Evolutionary conservation across 2,329 filamentous ascomycete genomes (phyloP).

Genomic region (Arthrobotrys sphaeroides): DNA sequence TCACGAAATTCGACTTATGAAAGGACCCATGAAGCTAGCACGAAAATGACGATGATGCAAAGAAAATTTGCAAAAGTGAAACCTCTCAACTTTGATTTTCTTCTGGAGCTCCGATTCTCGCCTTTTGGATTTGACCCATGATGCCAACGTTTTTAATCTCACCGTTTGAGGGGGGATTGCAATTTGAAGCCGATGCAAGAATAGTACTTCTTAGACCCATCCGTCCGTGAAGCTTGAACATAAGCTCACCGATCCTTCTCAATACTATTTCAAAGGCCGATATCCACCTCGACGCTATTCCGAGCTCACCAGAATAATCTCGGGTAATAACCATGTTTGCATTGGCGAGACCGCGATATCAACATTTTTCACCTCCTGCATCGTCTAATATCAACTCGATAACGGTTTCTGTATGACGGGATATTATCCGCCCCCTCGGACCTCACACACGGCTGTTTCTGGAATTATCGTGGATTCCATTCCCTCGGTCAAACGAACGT

Average conservation of each 20-base stretch:
- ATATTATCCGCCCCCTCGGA: background rate
- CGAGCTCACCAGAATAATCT: background rate
- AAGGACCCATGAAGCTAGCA: background rate
- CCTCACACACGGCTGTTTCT: background rate
- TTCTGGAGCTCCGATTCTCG: slow-evolving; percentile 9
- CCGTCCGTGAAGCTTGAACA: slow-evolving; percentile 19
- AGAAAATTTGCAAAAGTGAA: slow-evolving; percentile 16
- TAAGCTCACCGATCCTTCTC: slow-evolving; percentile 1
- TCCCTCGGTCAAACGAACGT: slow-evolving; percentile 11
- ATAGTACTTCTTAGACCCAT: slow-evolving; percentile 21
- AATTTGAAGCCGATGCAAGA: slow-evolving; percentile 12
- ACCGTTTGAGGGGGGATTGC: background rate
- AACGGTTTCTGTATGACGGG: too few species aligned
- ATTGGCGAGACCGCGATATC: background rate
- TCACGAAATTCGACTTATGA: background rate
- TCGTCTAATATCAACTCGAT: background rate
- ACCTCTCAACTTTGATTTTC: slow-evolving; percentile 19
- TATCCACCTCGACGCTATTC: background rate
- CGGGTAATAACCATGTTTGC: background rate
- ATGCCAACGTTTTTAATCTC: slow-evolving; percentile 7
- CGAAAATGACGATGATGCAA: slow-evolving; percentile 11
- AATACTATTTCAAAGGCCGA: too few species aligned
- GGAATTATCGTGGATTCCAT: slow-evolving; percentile 13
- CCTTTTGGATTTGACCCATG: background rate
- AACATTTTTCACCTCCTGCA: slow-evolving; percentile 1